These are phyloP conservation scores for Serendipita sp. DNA, from an alignment of 768 basidiomycete genomes.

Conservation along the genomic window DNA sequence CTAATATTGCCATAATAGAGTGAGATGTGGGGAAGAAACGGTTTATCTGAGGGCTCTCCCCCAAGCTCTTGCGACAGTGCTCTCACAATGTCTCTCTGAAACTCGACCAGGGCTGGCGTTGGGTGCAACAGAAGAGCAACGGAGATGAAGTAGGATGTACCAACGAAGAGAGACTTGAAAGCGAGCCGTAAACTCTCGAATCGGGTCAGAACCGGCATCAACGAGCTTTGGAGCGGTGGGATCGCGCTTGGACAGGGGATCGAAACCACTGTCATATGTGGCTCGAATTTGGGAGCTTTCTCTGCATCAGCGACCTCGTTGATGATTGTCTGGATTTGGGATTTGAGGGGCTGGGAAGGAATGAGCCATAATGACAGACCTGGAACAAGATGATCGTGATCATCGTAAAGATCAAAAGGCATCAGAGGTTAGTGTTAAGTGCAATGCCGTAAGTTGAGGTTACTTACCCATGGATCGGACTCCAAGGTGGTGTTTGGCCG, in stretches of 20 bases:
- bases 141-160: slow-evolving; percentile 10
- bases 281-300: slow-evolving; percentile 8
- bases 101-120: not conserved
- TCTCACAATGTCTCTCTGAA: not conserved
- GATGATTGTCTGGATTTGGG: not conserved
- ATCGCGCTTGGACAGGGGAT: slow-evolving; percentile 6
- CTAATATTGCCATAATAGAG: slow-evolving; percentile 12
- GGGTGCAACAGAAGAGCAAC: slow-evolving; percentile 8
- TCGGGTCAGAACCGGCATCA: slow-evolving; percentile 1
- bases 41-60: not conserved
- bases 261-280: slow-evolving; percentile 11
- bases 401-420: no score
- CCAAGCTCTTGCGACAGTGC: not conserved
- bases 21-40: slow-evolving; percentile 11
- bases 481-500: not conserved
- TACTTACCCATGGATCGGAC: not conserved
- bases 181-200: slow-evolving; percentile 4
- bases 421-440: no score
- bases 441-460: no score
- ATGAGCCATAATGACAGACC: slow-evolving; percentile 2
- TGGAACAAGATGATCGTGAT: not conserved
- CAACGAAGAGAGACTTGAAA: slow-evolving; percentile 9
- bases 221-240: not conserved
- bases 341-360: not conserved
- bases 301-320: slow-evolving; percentile 2